phyloP scores from a whole-genome alignment of 2,329 filamentous ascomycete genomes.

The Paracoccidioides brasiliensis region DNA sequence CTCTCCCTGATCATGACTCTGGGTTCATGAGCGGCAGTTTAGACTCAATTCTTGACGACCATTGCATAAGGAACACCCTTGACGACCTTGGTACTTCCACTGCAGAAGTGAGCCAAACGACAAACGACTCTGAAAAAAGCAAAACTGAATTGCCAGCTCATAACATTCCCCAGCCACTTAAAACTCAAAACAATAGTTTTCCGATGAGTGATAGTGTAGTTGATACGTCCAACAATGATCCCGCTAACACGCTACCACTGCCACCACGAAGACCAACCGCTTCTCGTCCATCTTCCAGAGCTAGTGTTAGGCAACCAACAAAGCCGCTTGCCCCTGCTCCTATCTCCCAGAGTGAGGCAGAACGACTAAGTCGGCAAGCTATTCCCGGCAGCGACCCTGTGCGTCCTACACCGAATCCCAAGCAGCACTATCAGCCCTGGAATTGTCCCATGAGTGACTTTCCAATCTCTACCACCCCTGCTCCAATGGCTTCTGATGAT shows the following conservation, averaged over 20 bases:
- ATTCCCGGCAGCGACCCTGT: conserved; percentile 41
- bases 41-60: conserved; percentile 56
- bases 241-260: conserved; percentile 14
- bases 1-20: conserved; percentile 51
- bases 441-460: conserved; percentile 33
- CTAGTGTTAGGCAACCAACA: conserved; percentile 21
- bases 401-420: conserved; percentile 15
- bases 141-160: not conserved
- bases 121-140: not conserved
- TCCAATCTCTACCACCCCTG: conserved; percentile 27
- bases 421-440: conserved; percentile 34
- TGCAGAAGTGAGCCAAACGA: not conserved
- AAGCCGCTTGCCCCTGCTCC: conserved; percentile 29
- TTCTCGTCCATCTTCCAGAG: conserved; percentile 27
- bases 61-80: conserved; percentile 19
- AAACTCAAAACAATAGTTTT: not conserved
- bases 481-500: conserved; percentile 20
- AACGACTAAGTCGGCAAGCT: conserved; percentile 18
- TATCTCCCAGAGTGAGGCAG: conserved; percentile 22
- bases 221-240: conserved; percentile 15
- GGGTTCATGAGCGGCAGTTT: conserved; percentile 74
- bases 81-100: not conserved
- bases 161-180: not conserved
- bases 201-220: conserved; percentile 8
- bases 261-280: conserved; percentile 17